Percentiles rank a stretch among this genome's conserved stretches.
These are phyloP conservation scores for Scenedesmus sp. DNA, from an alignment of 163 green algal genomes.

Conservation along the genomic window DNA sequence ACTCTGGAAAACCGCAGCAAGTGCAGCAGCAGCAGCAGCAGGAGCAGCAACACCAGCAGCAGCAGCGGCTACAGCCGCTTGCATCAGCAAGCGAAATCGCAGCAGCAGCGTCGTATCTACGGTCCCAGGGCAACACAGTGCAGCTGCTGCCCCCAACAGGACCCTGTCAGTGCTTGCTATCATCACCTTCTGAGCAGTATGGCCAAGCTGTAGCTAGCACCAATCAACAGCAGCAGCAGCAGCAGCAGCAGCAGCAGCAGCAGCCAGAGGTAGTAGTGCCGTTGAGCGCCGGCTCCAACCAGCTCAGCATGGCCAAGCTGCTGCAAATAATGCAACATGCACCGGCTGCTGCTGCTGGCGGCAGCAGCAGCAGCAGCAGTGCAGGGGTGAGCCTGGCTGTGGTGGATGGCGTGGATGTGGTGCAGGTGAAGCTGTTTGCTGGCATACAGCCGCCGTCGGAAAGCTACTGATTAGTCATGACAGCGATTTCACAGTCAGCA, in stretches of 20 bases:
- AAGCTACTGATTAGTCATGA: neutral
- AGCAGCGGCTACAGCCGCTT: neutral
- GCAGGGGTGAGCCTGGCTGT: conserved; percentile 17
- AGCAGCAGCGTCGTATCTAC: neutral
- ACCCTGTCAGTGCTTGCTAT: neutral
- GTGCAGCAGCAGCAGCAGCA: neutral
- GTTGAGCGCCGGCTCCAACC: neutral
- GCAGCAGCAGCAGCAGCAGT: neutral
- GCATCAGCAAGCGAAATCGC: conserved; percentile 6
- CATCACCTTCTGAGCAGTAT: neutral
- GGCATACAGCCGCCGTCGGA: conserved; percentile 32
- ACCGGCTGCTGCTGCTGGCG: neutral
- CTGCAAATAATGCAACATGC: neutral
- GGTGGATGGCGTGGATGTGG: conserved; percentile 11
- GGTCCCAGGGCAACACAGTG: neutral
- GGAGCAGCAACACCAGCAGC: neutral
- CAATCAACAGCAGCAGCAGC: neutral
- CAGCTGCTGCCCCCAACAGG: neutral
- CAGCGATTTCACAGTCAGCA: too few relatives aligned
- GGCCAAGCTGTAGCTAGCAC: neutral
- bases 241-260: neutral
- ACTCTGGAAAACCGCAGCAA: neutral
- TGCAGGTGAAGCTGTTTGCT: conserved; percentile 15
- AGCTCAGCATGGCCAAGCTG: neutral
- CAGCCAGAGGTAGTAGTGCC: conserved; percentile 17